These are phyloP conservation scores for Globisporangium paroecandrum DNA, from an alignment of 352 stramenopile genomes.

Conservation along the genomic window DNA sequence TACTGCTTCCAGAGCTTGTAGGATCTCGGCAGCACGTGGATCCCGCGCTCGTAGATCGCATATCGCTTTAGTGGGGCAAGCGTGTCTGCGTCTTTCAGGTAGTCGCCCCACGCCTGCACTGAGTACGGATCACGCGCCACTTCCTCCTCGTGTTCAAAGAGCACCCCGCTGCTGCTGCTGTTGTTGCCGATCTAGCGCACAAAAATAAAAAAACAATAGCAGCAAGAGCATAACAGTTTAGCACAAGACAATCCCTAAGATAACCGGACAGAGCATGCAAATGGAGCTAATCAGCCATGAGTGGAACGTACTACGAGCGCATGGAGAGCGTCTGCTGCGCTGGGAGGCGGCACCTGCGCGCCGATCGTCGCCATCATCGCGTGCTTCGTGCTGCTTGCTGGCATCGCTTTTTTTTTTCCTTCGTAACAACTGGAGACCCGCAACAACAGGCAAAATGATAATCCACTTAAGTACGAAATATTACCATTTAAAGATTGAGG, in stretches of 20 bases:
- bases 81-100: slow-evolving; percentile 31
- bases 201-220: neutral
- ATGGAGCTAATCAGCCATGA: neutral
- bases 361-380: slow-evolving; percentile 16
- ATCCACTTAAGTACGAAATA: neutral
- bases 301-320: slow-evolving; percentile 1
- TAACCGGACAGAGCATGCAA: neutral
- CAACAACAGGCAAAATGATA: neutral
- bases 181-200: neutral
- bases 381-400: neutral
- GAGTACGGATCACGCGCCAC: slow-evolving; percentile 78
- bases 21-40: slow-evolving; percentile 83
- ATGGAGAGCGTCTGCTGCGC: slow-evolving; percentile 3
- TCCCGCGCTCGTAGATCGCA: slow-evolving; percentile 83
- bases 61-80: slow-evolving; percentile 27
- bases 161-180: neutral
- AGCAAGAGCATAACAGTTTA: neutral
- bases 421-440: neutral
- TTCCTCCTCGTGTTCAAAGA: slow-evolving; percentile 81
- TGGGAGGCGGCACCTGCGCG: neutral
- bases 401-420: neutral
- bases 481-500: too few species aligned
- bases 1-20: slow-evolving; percentile 96
- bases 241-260: neutral
- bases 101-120: slow-evolving; percentile 80